Percentiles rank a stretch among this genome's conserved stretches.
Conservation (phyloP, 1,284 basidiomycete species). For the Mycena sp. region DNA sequence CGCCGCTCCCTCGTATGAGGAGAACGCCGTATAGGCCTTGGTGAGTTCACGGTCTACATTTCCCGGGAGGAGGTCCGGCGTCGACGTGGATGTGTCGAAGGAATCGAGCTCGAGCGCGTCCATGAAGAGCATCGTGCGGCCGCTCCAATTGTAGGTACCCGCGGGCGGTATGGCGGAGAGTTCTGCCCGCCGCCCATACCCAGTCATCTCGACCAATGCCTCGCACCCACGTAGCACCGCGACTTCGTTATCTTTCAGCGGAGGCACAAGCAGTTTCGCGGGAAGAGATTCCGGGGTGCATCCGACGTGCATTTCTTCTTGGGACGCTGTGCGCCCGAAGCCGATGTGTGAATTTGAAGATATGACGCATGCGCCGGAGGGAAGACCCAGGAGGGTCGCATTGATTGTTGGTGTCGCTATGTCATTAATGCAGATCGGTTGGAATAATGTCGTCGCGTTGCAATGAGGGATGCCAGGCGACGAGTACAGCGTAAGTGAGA, state of each 20-base stretch:
- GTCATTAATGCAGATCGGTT: conserved; percentile 1
- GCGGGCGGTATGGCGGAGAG: neutral
- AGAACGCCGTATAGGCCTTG: conserved; percentile 25
- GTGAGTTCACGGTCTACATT: conserved; percentile 25
- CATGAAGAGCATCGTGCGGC: conserved; percentile 28
- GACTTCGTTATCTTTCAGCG: conserved; percentile 14
- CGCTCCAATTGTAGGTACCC: conserved; percentile 10
- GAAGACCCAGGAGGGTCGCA: conserved; percentile 1
- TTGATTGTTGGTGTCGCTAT: neutral
- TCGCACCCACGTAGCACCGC: conserved; percentile 24
- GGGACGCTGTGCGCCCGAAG: conserved; percentile 27
- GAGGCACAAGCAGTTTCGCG: conserved; percentile 20
- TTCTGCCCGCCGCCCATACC: conserved; percentile 13
- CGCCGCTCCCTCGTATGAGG: conserved; percentile 1
- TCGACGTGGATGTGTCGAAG: conserved; percentile 7
- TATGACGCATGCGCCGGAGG: conserved; percentile 24
- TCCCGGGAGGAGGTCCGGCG: conserved; percentile 20
- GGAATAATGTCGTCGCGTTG: neutral
- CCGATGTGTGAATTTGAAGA: conserved; percentile 23
- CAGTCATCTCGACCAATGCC: conserved; percentile 15
- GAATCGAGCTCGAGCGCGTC: conserved; percentile 24
- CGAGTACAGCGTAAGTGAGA: conserved; percentile 13
- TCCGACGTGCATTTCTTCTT: conserved; percentile 30
- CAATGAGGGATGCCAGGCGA: neutral
- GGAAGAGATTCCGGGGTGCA: conserved; percentile 18